Conservation (phyloP, 192 early-diverging fungal genomes). For the Globomyces pollinis-pini region DNA sequence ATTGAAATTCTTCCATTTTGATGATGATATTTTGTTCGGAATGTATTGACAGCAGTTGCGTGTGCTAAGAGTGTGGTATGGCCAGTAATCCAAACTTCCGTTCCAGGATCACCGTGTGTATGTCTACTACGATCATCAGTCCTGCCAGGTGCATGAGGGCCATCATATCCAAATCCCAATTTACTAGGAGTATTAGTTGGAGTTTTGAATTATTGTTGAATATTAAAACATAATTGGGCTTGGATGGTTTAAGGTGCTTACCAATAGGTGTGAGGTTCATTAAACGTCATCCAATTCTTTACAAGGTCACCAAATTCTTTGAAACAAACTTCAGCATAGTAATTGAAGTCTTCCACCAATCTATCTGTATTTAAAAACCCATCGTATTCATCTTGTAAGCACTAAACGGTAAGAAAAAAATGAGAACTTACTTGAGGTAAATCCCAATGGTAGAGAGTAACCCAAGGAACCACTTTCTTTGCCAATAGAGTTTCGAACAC, state of each 20-base stretch:
- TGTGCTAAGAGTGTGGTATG: constrained; percentile 29
- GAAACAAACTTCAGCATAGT: constrained; percentile 30
- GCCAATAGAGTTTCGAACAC: constrained; percentile 30
- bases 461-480: constrained; percentile 25
- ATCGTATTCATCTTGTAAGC: constrained; percentile 26
- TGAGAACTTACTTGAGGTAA: constrained; percentile 28
- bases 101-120: constrained; percentile 18
- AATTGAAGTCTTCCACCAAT: constrained; percentile 26
- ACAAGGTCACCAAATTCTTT: constrained; percentile 32
- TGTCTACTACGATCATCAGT: constrained; percentile 13
- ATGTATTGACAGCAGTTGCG: constrained; percentile 13
- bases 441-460: constrained; percentile 39
- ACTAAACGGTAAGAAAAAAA: too few relatives aligned
- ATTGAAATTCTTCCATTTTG: constrained; percentile 24
- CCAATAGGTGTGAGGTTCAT: constrained; percentile 30
- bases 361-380: constrained; percentile 19
- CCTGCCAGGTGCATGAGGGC: constrained; percentile 21
- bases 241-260: too few relatives aligned
- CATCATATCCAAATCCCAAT: constrained; percentile 15
- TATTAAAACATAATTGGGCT: too few relatives aligned
- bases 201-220: too few relatives aligned
- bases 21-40: constrained; percentile 12
- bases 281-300: constrained; percentile 41
- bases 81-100: constrained; percentile 24
- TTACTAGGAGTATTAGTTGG: too few relatives aligned